Base-by-base conservation (phyloP, 1,284 basidiomycete species). In the Boletus smithii region DNA sequence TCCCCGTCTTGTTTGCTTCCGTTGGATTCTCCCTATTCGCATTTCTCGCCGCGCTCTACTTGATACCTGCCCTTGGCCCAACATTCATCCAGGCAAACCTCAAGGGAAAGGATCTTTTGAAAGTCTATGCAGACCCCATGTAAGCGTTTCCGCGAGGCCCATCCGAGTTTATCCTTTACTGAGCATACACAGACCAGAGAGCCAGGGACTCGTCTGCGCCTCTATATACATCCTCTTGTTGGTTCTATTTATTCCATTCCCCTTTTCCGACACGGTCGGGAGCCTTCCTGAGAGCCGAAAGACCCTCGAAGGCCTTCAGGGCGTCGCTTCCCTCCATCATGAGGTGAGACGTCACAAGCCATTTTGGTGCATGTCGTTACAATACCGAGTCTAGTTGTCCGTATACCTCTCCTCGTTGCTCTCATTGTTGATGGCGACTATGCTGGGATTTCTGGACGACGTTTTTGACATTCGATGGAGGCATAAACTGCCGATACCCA, bases 401-500 rank as follows among this genome's bases (percentile, higher is more conserved):
- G 83, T 94, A 1, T 99, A 97, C 68, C 77, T 99, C 14, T 95
- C 95, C 0, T 93, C 93, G 1, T 68, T 99, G 8, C 76, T 99
- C 11, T 94, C 91, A 0, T 76, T 99, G 18, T 72, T 97, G 22
- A 91, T 92, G 22, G 95, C 97, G 0, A 94, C 93, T 0, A 78
- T 99, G 53, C 81, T 99, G 2, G 95, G 97, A 8, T 97, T 99
- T 62, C 74, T 98, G 39, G 97, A 99, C 63, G 97, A 99, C 67
- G 81, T 99, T 2, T 99, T 99, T 60, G 97, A 99, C 66, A 98
- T 99, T 56, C 84, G 97, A 10, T 99, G 97, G 97, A 73, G 97
- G 51, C 93, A 98, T 72, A 99, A 99, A 68, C 70, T 99, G 8
- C 97, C 97, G 0, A 97, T 99, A 46, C 97, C 94, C 0, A 81